Base-by-base conservation (phyloP, 1,284 basidiomycete species). In the Ceratobasidium sp. region DNA sequence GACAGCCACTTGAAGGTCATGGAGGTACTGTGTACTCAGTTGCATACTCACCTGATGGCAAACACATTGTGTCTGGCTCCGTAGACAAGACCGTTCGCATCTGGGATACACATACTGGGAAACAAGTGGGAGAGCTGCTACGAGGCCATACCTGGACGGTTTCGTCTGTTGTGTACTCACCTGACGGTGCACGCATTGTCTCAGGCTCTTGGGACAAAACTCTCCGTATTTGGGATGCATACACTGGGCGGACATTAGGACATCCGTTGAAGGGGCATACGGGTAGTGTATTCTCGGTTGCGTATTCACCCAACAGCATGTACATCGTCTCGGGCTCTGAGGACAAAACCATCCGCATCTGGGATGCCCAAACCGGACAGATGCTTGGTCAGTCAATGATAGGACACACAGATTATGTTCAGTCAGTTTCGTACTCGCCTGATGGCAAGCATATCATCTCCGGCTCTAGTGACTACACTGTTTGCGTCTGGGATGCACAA, bases 271-370 rank as follows among this genome's bases (percentile, higher is more conserved):
- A 26, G 11, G 54, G 68, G 7, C 68, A 71, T 49, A 49, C 17
- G 23, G 13, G 17, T 42, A 28, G 33, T 13, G 49, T 68, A 17
- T 15, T 23, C 26, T 66, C 69, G 13, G 49, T 51, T 6, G 45
- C 42, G 15, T 76, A 39, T 17, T 76, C 74, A n/a, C 74, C 74
- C 6, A 64, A 76, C 68, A 33, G 51, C 74, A 31, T 28, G 10
- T n/a, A 49, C 17, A 17, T 76, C 31, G 63, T 54, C 42, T 67
- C 74, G 6, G 71, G 71, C 17, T 66, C 65, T 8, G 3, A 7
- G 6, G 65, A 76, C 49, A 76, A 35, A 45, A 67, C 49, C 8
- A 37, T 76, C 23, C 74, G 74, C 15, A 10, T 76, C 3, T 76
- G 75, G 75, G 65, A 75, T 74, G 49, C 51, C 5, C 17, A 47